Percentiles rank a stretch among this genome's conserved stretches.
Evolutionary conservation across 768 basidiomycete genomes (phyloP).

Genomic region (Vararia minispora): DNA sequence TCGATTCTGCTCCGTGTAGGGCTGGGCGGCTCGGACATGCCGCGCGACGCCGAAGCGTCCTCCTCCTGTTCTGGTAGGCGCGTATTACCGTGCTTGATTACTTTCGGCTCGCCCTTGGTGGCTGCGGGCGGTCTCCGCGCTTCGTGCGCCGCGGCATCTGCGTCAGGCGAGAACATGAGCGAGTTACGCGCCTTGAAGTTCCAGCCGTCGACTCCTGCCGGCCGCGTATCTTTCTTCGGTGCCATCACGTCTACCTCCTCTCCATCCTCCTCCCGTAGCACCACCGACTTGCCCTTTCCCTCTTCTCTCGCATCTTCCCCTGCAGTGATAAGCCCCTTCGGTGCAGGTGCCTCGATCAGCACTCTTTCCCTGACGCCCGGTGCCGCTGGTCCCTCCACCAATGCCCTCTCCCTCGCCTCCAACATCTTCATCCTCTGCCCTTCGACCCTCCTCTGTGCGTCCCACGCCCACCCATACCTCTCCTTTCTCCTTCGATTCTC

Average conservation of each 20-base stretch:
- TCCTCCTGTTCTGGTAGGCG: conserved; percentile 68
- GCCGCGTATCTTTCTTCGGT: conserved; percentile 58
- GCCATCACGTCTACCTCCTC: conserved; percentile 64
- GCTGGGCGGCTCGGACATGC: conserved; percentile 60
- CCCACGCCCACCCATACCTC: conserved; percentile 88
- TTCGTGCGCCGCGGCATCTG: conserved; percentile 74
- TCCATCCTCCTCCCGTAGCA: conserved; percentile 13
- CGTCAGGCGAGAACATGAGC: conserved; percentile 92
- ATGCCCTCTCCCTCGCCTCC: conserved; percentile 54
- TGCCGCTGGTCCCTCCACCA: conserved; percentile 56
- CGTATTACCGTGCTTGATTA: conserved; percentile 74
- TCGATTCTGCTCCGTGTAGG: conserved; percentile 85
- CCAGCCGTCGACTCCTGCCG: conserved; percentile 72
- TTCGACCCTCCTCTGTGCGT: conserved; percentile 77
- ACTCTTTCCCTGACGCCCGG: conserved; percentile 61
- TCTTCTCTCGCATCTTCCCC: conserved; percentile 13
- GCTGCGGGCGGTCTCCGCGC: no score
- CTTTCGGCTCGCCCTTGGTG: conserved; percentile 36
- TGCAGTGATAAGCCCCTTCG: conserved; percentile 41
- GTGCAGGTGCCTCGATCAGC: conserved; percentile 45
- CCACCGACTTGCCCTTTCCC: conserved; percentile 16
- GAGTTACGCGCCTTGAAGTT: conserved; percentile 86
- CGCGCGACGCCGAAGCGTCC: conserved; percentile 26
- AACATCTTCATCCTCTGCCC: conserved; percentile 52
- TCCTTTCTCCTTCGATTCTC: conserved; percentile 80